These are phyloP conservation scores for Euclidium syriacum DNA, from an alignment of 345 rosid species.

Conservation along the genomic window DNA sequence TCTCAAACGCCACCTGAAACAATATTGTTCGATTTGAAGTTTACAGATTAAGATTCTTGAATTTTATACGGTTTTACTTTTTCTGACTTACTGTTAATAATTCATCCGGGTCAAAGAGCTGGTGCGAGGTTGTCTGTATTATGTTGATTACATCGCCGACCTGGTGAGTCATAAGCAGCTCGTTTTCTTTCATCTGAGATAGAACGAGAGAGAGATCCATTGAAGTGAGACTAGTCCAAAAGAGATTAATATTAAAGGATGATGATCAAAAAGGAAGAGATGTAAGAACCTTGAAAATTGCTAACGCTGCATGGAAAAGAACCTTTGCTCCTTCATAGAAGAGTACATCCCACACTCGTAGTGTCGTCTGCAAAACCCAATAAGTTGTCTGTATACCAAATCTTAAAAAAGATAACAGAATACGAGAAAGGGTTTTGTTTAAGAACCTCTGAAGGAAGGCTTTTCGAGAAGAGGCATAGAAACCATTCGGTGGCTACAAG, in stretches of 20 bases:
- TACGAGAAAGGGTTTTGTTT: background rate
- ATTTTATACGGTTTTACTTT: background rate
- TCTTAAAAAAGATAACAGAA: background rate
- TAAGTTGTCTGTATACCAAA: background rate
- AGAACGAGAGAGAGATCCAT: background rate
- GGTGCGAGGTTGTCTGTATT: conserved; percentile 80
- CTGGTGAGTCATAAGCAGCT: conserved; percentile 80
- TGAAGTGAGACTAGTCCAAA: background rate
- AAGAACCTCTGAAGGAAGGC: conserved; percentile 96
- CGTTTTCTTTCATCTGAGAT: conserved; percentile 91
- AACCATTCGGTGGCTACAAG: conserved; percentile 99
- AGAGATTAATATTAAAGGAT: background rate
- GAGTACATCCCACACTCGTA: conserved; percentile 98
- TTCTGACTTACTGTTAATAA: conserved; percentile 58
- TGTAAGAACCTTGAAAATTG: conserved; percentile 78
- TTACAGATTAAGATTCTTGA: background rate
- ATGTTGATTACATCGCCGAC: conserved; percentile 89
- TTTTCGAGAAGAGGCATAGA: conserved; percentile 96
- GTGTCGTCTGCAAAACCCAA: conserved; percentile 66
- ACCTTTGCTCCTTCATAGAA: conserved; percentile 98
- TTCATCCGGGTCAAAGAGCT: conserved; percentile 98
- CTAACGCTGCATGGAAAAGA: conserved; percentile 96
- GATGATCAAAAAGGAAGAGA: background rate
- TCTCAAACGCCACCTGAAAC: conserved; percentile 86
- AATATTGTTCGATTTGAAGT: background rate